Evolutionary conservation across 352 stramenopile species (phyloP), one percentile per base, ranked within the genome.

Genomic region (Pythium phragmitis): DNA sequence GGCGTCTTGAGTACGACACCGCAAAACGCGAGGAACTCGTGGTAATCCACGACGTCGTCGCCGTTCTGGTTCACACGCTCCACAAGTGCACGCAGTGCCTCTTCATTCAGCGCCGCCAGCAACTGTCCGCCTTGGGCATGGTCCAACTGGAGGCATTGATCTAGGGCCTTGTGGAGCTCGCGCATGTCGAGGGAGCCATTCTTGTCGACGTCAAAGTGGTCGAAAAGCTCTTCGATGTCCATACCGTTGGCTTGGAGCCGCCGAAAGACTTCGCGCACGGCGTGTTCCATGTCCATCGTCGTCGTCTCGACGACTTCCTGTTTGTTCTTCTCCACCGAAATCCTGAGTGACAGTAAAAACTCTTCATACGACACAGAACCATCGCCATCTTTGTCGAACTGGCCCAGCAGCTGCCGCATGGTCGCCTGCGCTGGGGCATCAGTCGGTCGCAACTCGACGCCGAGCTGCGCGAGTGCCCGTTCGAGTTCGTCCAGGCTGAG

Each of bases 301-400:
- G 66, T 87, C 28, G 71, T 63, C 11, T 74, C 43, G 2, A 88
- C 56, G 16, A 80, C 68, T 37, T 89, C 78, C 14, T 68, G 51
- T 48, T 78, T 77, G 63, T 85, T 85, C 26, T 71, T 46, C 56
- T 80, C 67, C 7, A 85, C 7, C 1, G 72, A 70, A 14, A 88
- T 74, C 2, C 75, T 75, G n/a, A 93, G 51, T 2, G 74, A 81
- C 26, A 70, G 54, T 9, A 93, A 68, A 50, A 97, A 96, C 50
- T 97, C 90, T 1, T 70, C 58, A 59, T 96, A 89, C 11, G 87
- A 91, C 19, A 97, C 82, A 2, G 56, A 69, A 0, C 82, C 85
- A 48, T 94, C 75, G 17, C 72, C 66, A 50, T 94, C 71, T 39
- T 61, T 63, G 41, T 96, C 84, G 16, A 94, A 74, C 42, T 80